Evolutionary conservation across 768 basidiomycete genomes (phyloP).

Genomic region (Xanthoconium purpureum): DNA sequence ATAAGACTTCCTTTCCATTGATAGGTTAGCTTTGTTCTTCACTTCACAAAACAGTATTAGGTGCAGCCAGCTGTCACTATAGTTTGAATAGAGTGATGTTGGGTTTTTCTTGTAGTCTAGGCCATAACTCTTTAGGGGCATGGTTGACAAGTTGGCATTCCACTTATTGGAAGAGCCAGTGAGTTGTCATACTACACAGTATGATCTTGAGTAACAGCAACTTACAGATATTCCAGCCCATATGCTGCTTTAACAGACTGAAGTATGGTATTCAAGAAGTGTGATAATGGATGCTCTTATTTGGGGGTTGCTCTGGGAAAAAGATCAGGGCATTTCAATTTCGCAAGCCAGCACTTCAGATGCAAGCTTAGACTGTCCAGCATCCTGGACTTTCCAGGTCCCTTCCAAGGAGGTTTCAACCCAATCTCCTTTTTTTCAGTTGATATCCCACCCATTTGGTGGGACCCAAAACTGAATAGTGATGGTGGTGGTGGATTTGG

Average conservation of each 20-base stretch:
- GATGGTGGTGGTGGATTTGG: neutral
- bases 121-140: neutral
- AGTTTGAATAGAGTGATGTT: neutral
- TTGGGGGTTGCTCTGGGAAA: neutral
- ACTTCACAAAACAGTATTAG: neutral
- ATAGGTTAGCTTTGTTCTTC: neutral
- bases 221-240: neutral
- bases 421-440: neutral
- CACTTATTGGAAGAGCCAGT: neutral
- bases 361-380: neutral
- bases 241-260: neutral
- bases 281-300: neutral
- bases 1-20: neutral
- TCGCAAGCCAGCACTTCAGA: neutral
- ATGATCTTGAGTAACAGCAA: neutral
- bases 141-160: neutral
- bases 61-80: neutral
- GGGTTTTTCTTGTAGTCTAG: neutral
- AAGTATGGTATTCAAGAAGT: neutral
- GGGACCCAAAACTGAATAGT: neutral
- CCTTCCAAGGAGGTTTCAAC: neutral
- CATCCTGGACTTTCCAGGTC: neutral
- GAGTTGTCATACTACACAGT: neutral
- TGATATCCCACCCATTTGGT: neutral
- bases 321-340: neutral